Percentiles rank a stretch among this genome's conserved stretches.
Evolutionary conservation across 441 rosid genomes (phyloP).

Genomic region (Bocquillonia castaneifolia): DNA sequence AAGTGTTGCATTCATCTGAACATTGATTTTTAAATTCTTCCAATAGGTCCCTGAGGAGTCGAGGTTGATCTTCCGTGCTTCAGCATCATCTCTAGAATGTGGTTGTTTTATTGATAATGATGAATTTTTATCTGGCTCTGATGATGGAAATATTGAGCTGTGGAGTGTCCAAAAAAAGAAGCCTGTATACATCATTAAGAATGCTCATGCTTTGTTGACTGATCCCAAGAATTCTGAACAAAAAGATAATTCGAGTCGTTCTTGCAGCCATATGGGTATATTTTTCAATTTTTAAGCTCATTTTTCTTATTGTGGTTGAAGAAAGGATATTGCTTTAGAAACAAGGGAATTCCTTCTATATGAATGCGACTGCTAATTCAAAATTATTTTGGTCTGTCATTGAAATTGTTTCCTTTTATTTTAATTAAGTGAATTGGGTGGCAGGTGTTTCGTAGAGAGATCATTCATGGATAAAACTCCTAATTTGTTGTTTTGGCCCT

Average conservation of each 20-base stretch:
- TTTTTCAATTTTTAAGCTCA: background rate
- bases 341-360: background rate
- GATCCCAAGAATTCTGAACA: slow-evolving; percentile 24
- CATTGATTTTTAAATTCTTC: slow-evolving; percentile 11
- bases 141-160: slow-evolving; percentile 81
- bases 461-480: background rate
- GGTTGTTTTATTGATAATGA: slow-evolving; percentile 76
- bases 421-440: background rate
- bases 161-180: slow-evolving; percentile 70
- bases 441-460: background rate
- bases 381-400: background rate
- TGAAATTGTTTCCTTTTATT: background rate
- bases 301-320: background rate
- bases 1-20: background rate
- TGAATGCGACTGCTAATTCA: background rate
- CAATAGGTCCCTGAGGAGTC: slow-evolving; percentile 71
- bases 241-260: slow-evolving; percentile 25
- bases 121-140: slow-evolving; percentile 88
- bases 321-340: slow-evolving; percentile 2
- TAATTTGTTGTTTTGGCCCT: background rate
- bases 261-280: slow-evolving; percentile 34
- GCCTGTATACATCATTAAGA: slow-evolving; percentile 62
- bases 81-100: slow-evolving; percentile 79
- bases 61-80: slow-evolving; percentile 71
- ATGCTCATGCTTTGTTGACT: slow-evolving; percentile 54